Evolutionary conservation across 2,329 filamentous ascomycete genomes (phyloP).

Genomic region (Talaromyces atroroseus): DNA sequence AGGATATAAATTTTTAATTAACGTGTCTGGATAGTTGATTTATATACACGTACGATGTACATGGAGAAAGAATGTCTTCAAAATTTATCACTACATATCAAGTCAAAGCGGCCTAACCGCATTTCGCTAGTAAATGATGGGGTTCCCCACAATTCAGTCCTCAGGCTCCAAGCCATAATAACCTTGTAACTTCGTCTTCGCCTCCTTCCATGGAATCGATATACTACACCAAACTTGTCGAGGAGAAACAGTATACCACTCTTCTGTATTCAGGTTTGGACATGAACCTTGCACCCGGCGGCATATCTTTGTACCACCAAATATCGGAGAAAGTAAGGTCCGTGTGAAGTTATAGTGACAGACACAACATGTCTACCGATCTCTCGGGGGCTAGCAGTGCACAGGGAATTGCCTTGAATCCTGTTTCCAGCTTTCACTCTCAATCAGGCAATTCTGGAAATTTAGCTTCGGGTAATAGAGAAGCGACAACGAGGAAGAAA

Average conservation of each 20-base stretch:
- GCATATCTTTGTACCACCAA: not conserved
- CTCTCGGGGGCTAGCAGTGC: not conserved
- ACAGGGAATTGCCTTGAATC: constrained; percentile 20
- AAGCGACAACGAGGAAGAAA: constrained; percentile 17
- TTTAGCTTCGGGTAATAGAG: not conserved
- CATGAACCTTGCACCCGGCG: not conserved
- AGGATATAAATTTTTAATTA: no score
- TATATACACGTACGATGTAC: no score
- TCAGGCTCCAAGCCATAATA: not conserved
- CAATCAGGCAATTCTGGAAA: constrained; percentile 17
- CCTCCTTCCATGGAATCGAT: not conserved
- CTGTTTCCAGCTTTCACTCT: constrained; percentile 24
- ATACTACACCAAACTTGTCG: not conserved
- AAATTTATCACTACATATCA: no score
- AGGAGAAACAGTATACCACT: not conserved
- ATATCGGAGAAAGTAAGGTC: not conserved
- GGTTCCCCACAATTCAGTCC: not conserved
- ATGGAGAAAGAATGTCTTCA: no score
- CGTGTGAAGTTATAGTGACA: constrained; percentile 1
- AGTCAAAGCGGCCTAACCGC: not conserved
- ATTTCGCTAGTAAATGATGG: not conserved
- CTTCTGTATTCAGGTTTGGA: not conserved
- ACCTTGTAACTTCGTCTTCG: not conserved
- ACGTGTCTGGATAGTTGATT: no score
- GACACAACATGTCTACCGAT: constrained; percentile 7